Conservation (phyloP, 495 filamentous ascomycete species). For the Penicillium silybi region DNA sequence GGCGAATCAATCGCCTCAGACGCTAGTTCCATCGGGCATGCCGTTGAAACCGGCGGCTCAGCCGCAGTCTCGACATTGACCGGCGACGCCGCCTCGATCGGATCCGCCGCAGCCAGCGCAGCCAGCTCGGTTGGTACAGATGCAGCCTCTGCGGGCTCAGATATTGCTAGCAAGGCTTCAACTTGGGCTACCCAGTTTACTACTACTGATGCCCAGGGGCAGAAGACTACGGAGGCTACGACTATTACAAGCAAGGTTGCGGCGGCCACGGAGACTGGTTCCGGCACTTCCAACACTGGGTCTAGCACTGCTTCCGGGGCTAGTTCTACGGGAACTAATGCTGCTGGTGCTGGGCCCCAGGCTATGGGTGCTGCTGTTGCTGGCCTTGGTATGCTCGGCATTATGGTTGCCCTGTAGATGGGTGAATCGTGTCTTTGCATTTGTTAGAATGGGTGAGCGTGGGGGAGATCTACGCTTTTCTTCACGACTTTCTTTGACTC, state of each 20-base stretch:
- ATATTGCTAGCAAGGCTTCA: slow-evolving; percentile 11
- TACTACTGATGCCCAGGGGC: slow-evolving; percentile 16
- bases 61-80: slow-evolving; percentile 3
- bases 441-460: background rate
- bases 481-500: slow-evolving; percentile 19
- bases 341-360: background rate
- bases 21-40: slow-evolving; percentile 8
- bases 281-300: slow-evolving; percentile 5
- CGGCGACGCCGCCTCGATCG: slow-evolving; percentile 15
- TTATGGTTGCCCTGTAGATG: slow-evolving; percentile 38
- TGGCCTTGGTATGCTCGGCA: slow-evolving; percentile 32
- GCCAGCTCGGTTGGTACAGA: slow-evolving; percentile 11
- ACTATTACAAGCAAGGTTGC: slow-evolving; percentile 15
- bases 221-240: slow-evolving; percentile 14
- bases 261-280: slow-evolving; percentile 8
- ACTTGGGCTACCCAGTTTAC: slow-evolving; percentile 14
- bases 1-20: slow-evolving; percentile 9
- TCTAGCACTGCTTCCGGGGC: background rate
- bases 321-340: slow-evolving; percentile 2
- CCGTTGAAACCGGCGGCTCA: slow-evolving; percentile 12
- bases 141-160: slow-evolving; percentile 12
- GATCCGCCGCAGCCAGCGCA: slow-evolving; percentile 12
- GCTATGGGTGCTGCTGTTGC: slow-evolving; percentile 21
- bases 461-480: background rate
- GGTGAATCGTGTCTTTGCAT: background rate